Base-by-base conservation (phyloP, 140 eudicot species). In the Bidens hawaiensis region DNA sequence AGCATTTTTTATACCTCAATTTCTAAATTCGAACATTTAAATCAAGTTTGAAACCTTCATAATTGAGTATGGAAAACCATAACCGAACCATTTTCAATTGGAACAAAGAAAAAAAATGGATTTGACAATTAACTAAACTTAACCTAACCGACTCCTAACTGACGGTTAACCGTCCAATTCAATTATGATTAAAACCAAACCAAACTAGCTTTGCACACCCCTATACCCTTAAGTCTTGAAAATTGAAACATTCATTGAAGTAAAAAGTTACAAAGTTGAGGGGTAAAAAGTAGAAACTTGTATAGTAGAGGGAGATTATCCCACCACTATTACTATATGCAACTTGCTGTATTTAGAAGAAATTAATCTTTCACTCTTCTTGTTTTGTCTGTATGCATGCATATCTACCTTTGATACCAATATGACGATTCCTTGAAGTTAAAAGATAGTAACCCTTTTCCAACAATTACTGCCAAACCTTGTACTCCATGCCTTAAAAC, bases 331-430 rank as follows among this genome's bases (percentile, higher is more conserved):
- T 5, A 28, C 2, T 4, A 50, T 53, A 27, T 41, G 2, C 25
- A 71, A 53, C 24, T 53, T 63, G 50, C 71, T 72, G 77, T 53
- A 43, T 30, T 31, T 4, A n/a, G 34, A 64, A 54, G 65, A 54
- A 72, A 64, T 45, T 45, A 56, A 46, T 22, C 77, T 55, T 64
- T 64, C 67, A 64, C 26, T 31, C 10, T 64, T 55, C 72, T 64
- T 72, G 77, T 72, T 28, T 72, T 54, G 77, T 72, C n/a, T n/a
- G n/a, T n/a, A n/a, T n/a, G n/a, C n/a, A 63, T 30, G 65, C 77
- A 72, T n/a, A n/a, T 72, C 65, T 63, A 38, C 57, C 8, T 73
- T 40, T 64, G 72, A 72, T 19, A 55, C 8, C 17, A 43, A 64
- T 55, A 42, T 72, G 6, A 51, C 41, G 58, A 40, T 71, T 62